Conservation (phyloP, 108 stramenopile species). For the Nannochloropsis gaditana region DNA sequence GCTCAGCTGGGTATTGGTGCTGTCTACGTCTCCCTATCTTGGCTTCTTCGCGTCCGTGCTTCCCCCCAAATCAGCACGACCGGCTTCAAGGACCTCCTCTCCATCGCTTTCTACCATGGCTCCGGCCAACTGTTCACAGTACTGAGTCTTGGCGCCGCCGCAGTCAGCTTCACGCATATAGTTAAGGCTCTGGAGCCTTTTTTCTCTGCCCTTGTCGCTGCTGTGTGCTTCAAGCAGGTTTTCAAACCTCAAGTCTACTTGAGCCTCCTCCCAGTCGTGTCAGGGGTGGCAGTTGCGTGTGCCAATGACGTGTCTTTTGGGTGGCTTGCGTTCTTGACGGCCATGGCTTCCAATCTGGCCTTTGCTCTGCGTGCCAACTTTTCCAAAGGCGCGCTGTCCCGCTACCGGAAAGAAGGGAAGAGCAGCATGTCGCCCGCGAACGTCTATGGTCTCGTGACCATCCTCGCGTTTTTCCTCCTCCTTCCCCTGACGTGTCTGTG, state of each 20-base stretch:
- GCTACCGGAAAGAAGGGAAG: constrained; percentile 20
- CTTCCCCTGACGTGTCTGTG: constrained; percentile 65
- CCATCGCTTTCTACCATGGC: constrained; percentile 91
- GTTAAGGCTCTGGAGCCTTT: constrained; percentile 98
- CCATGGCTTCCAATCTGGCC: constrained; percentile 79
- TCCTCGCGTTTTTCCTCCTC: constrained; percentile 65
- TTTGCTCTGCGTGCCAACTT: constrained; percentile 76
- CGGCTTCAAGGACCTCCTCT: constrained; percentile 79
- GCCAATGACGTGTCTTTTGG: constrained; percentile 81
- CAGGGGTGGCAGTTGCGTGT: constrained; percentile 91
- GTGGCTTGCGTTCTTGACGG: constrained; percentile 78
- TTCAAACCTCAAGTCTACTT: constrained; percentile 60
- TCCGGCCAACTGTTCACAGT: constrained; percentile 93
- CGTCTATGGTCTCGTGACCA: constrained; percentile 80
- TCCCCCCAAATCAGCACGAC: constrained; percentile 75
- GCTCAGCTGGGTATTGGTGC: constrained; percentile 90
- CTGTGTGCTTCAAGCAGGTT: constrained; percentile 74
- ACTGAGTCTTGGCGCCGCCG: constrained; percentile 90
- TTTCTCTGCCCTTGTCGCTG: constrained; percentile 84
- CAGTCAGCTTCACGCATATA: constrained; percentile 98
- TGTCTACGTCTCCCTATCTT: constrained; percentile 76
- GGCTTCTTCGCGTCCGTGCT: constrained; percentile 74
- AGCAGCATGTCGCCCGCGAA: constrained; percentile 60
- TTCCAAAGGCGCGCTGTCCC: constrained; percentile 62
- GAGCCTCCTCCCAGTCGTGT: constrained; percentile 78